Evolutionary conservation across 2,329 filamentous ascomycete species (phyloP).

Genomic region (Alternaria dauci): DNA sequence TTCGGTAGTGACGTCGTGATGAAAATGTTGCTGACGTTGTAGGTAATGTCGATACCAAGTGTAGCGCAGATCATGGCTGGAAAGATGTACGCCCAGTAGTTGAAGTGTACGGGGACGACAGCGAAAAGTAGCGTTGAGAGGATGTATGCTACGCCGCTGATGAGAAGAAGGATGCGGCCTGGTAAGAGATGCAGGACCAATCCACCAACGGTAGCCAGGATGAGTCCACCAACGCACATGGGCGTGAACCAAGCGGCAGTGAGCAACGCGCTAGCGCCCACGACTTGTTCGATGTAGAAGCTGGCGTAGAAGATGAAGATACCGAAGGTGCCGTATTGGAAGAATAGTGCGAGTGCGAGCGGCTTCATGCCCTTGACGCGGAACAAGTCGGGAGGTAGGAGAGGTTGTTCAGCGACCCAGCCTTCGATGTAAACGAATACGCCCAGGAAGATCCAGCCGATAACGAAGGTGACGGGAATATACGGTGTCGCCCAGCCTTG

Average conservation of each 20-base stretch:
- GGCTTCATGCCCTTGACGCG: constrained; percentile 69
- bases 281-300: constrained; percentile 48
- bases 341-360: constrained; percentile 50
- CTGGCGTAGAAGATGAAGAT: constrained; percentile 52
- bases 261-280: constrained; percentile 39
- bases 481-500: constrained; percentile 77
- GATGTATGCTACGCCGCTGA: constrained; percentile 44
- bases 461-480: constrained; percentile 69
- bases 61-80: constrained; percentile 56
- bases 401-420: constrained; percentile 71
- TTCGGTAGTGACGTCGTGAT: constrained; percentile 48
- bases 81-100: constrained; percentile 51
- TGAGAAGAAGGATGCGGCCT: constrained; percentile 42
- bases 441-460: constrained; percentile 68
- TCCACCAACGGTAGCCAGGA: constrained; percentile 46
- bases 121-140: constrained; percentile 46
- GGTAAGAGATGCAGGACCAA: constrained; percentile 48
- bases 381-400: constrained; percentile 76
- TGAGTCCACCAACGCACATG: constrained; percentile 48
- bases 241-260: constrained; percentile 49
- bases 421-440: constrained; percentile 75
- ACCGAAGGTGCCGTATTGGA: constrained; percentile 55
- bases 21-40: constrained; percentile 51
- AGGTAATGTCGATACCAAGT: constrained; percentile 49
- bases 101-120: constrained; percentile 43